Evolutionary conservation across 441 rosid species (phyloP).

Genomic region (Pelargonium australe): DNA sequence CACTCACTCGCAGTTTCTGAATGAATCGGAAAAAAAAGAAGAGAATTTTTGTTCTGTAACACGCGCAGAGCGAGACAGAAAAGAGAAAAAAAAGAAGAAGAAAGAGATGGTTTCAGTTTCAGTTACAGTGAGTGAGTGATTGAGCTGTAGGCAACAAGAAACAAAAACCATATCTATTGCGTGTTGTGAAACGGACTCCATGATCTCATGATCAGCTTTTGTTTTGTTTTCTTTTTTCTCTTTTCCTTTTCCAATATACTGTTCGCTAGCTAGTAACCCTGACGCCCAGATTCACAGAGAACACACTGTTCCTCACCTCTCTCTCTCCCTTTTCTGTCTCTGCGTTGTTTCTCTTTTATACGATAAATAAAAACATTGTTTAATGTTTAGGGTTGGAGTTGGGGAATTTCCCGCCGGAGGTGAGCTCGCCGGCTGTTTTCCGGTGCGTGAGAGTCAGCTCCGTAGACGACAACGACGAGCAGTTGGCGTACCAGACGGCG

Average conservation of each 20-base stretch:
- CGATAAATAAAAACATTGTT: background rate
- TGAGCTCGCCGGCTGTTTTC: slow-evolving; percentile 58
- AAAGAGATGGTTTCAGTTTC: too few species aligned
- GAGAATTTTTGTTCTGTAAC: too few species aligned
- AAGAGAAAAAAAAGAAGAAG: too few species aligned
- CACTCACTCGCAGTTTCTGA: background rate
- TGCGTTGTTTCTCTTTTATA: background rate
- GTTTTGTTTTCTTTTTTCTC: slow-evolving; percentile 20
- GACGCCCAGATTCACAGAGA: slow-evolving; percentile 20
- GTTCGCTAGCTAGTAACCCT: slow-evolving; percentile 38
- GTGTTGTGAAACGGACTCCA: slow-evolving; percentile 12
- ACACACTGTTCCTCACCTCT: background rate
- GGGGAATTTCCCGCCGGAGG: slow-evolving; percentile 65
- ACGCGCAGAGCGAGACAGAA: too few species aligned
- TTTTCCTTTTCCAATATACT: slow-evolving; percentile 22
- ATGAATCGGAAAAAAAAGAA: too few species aligned
- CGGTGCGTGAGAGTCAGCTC: slow-evolving; percentile 71
- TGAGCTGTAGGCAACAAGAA: background rate
- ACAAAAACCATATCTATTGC: slow-evolving; percentile 23
- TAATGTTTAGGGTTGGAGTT: slow-evolving; percentile 61
- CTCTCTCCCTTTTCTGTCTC: background rate
- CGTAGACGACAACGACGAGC: slow-evolving; percentile 59
- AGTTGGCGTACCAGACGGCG: slow-evolving; percentile 74
- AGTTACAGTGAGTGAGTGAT: background rate
- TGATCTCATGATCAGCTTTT: background rate